phyloP scores from a whole-genome alignment of 768 basidiomycete genomes.

The Mrakia frigida region DNA sequence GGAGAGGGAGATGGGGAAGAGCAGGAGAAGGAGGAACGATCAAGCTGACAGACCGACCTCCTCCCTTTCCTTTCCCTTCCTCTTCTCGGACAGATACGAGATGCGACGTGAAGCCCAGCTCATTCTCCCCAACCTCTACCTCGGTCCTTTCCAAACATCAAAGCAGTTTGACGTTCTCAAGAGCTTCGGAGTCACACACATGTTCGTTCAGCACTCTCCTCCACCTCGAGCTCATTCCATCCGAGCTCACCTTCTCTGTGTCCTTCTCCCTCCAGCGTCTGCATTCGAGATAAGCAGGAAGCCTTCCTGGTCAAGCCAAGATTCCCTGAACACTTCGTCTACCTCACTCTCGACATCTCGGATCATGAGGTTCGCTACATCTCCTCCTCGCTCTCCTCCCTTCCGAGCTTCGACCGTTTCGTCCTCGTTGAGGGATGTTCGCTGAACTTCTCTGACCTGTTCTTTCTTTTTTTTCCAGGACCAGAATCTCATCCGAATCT shows the following conservation, averaged over 20 bases:
- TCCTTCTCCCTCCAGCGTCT: constrained; percentile 54
- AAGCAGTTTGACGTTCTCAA: constrained; percentile 69
- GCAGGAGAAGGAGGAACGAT: no score
- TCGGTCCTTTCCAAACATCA: constrained; percentile 84
- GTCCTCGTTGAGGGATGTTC: background rate
- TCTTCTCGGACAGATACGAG: constrained; percentile 62
- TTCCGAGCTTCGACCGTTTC: background rate
- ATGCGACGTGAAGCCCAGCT: constrained; percentile 95
- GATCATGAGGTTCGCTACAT: constrained; percentile 59
- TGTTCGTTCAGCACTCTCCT: constrained; percentile 50
- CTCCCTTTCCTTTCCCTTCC: background rate
- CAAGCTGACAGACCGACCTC: background rate
- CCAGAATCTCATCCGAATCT: constrained; percentile 85
- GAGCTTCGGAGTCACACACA: constrained; percentile 69
- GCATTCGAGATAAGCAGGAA: constrained; percentile 82
- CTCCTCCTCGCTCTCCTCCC: background rate
- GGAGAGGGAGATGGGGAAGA: background rate
- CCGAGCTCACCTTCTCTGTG: background rate
- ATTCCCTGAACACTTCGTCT: constrained; percentile 70
- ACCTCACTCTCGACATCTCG: constrained; percentile 77
- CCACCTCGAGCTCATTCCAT: background rate
- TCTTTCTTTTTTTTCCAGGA: constrained; percentile 47
- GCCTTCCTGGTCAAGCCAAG: constrained; percentile 83
- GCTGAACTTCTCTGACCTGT: background rate
- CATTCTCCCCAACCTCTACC: constrained; percentile 71